Evolutionary conservation across 164 flowering plant species (phyloP).

Genomic region (Chimonanthus salicifolius): DNA sequence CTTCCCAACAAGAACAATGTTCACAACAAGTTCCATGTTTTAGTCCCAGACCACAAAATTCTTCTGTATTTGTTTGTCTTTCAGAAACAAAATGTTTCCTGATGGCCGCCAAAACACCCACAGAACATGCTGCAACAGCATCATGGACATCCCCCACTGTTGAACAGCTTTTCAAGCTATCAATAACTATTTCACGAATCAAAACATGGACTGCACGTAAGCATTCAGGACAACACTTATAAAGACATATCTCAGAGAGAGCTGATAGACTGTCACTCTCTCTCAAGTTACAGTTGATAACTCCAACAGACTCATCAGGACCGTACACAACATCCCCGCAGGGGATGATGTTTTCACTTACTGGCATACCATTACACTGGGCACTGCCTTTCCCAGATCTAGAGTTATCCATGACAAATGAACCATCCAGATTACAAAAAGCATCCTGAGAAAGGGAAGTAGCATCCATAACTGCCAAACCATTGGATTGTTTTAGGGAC

Average conservation of each 20-base stretch:
- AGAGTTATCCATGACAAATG: constrained; percentile 11
- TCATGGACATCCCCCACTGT: constrained; percentile 73
- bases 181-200: constrained; percentile 40
- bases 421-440: constrained; percentile 11
- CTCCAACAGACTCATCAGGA: constrained; percentile 10
- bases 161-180: constrained; percentile 34
- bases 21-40: constrained; percentile 5
- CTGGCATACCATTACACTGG: constrained; percentile 18
- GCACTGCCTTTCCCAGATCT: constrained; percentile 8
- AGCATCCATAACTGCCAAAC: constrained; percentile 14
- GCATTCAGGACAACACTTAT: constrained; percentile 64
- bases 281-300: constrained; percentile 11
- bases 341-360: constrained; percentile 8
- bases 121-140: constrained; percentile 57
- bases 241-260: constrained; percentile 38
- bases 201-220: constrained; percentile 30
- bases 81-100: constrained; percentile 28
- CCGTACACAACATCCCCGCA: constrained; percentile 14
- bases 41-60: constrained; percentile 11
- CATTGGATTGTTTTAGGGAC: constrained; percentile 32
- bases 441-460: constrained; percentile 16
- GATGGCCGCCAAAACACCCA: constrained; percentile 48
- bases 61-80: constrained; percentile 8
- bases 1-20: constrained; percentile 17
- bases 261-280: constrained; percentile 15